Percentiles rank a stretch among this genome's conserved stretches.
phyloP scores from a whole-genome alignment of 805 yeast species.

The Lipomyces orientalis region DNA sequence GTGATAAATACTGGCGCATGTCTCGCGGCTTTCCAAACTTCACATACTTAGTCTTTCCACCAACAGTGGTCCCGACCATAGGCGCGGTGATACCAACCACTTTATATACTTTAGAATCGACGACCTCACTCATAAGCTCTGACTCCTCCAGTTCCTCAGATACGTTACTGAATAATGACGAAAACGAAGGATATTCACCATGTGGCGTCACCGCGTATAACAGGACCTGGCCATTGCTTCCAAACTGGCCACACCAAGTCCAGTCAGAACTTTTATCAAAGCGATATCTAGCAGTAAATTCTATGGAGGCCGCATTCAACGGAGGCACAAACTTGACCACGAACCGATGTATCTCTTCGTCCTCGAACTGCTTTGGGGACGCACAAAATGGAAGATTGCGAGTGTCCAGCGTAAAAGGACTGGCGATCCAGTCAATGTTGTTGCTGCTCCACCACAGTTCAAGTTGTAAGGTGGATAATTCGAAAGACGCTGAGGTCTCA shows the following conservation, averaged over 20 bases:
- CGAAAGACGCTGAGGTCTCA: background rate
- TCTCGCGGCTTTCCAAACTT: slow-evolving; percentile 25
- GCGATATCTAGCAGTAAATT: slow-evolving; percentile 35
- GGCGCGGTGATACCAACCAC: slow-evolving; percentile 22
- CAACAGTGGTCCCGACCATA: background rate
- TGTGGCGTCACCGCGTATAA: slow-evolving; percentile 6
- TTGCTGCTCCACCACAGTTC: slow-evolving; percentile 34
- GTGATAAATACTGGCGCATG: slow-evolving; percentile 25
- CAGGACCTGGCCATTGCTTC: slow-evolving; percentile 24
- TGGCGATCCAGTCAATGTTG: slow-evolving; percentile 20
- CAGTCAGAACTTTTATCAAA: slow-evolving; percentile 16
- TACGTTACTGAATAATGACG: slow-evolving; percentile 16
- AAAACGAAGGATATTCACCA: slow-evolving; percentile 8
- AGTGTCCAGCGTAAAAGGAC: slow-evolving; percentile 10
- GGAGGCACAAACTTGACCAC: slow-evolving; percentile 30
- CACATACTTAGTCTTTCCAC: slow-evolving; percentile 1
- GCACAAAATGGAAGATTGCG: slow-evolving; percentile 4
- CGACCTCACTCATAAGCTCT: slow-evolving; percentile 22
- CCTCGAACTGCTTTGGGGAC: background rate
- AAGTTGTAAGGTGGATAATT: slow-evolving; percentile 13
- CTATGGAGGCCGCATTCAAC: slow-evolving; percentile 11
- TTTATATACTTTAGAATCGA: slow-evolving; percentile 24
- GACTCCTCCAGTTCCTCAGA: slow-evolving; percentile 16
- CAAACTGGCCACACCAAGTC: slow-evolving; percentile 30
- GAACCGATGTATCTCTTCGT: slow-evolving; percentile 4